phyloP scores from a whole-genome alignment of 2,329 filamentous ascomycete genomes.

The Aspergillus nomiae region DNA sequence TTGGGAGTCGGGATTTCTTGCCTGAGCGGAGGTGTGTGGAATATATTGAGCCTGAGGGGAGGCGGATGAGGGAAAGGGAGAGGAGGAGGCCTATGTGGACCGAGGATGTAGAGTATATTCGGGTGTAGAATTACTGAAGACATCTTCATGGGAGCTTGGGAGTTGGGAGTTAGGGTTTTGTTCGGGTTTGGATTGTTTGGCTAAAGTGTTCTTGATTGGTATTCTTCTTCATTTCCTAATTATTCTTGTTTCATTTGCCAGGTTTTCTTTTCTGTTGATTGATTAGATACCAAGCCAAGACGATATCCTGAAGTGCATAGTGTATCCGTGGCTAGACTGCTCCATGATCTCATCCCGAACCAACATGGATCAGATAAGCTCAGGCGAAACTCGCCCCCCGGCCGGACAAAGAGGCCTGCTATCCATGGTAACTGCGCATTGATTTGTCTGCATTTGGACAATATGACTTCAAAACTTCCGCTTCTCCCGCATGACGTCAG shows the following conservation, averaged over 20 bases:
- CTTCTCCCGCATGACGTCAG: slow-evolving; percentile 36
- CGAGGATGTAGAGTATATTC: slow-evolving; percentile 23
- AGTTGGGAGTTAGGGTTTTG: neutral
- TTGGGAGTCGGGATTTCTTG: slow-evolving; percentile 3
- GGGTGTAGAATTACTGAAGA: slow-evolving; percentile 1
- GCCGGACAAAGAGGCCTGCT: neutral
- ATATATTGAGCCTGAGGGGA: slow-evolving; percentile 16
- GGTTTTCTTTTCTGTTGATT: neutral
- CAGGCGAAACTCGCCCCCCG: neutral
- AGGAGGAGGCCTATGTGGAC: slow-evolving; percentile 7
- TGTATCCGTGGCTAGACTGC: neutral
- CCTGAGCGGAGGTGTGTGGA: slow-evolving; percentile 15
- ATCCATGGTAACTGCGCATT: slow-evolving; percentile 1
- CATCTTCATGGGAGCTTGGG: neutral
- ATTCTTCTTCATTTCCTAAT: neutral
- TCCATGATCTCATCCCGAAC: neutral
- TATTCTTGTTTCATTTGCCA: neutral
- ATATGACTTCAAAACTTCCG: slow-evolving; percentile 31
- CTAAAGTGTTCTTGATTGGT: neutral
- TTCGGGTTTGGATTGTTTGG: neutral
- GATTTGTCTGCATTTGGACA: slow-evolving; percentile 22
- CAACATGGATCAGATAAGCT: neutral
- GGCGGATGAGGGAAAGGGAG: slow-evolving; percentile 1
- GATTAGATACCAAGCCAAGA: neutral
- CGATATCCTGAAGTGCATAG: no score